phyloP scores from a whole-genome alignment of 331 rosid species.

The Cydonia oblonga region DNA sequence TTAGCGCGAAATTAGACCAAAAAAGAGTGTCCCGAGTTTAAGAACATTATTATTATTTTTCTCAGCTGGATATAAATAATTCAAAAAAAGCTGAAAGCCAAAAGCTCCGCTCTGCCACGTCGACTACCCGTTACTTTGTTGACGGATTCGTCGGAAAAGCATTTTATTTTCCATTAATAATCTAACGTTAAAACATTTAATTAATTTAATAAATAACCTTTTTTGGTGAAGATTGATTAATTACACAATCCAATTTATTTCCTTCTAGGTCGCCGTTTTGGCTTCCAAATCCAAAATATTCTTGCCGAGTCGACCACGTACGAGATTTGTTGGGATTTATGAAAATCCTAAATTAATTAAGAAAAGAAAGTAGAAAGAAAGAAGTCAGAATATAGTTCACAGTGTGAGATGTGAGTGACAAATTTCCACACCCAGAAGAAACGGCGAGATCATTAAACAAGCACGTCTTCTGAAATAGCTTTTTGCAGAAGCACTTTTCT shows the following conservation, averaged over 20 bases:
- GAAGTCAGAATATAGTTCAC: neutral
- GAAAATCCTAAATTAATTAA: neutral
- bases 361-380: neutral
- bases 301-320: neutral
- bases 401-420: neutral
- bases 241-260: neutral
- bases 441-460: neutral
- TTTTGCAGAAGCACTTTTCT: conserved; percentile 28
- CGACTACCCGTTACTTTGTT: neutral
- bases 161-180: no score
- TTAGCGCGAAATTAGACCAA: conserved; percentile 2
- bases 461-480: conserved; percentile 17
- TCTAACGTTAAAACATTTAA: neutral
- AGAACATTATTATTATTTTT: neutral
- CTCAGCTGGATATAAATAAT: neutral
- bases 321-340: neutral
- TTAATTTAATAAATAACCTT: neutral
- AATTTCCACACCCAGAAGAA: neutral
- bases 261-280: conserved; percentile 7
- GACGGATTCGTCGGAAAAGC: neutral
- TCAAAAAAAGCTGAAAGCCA: neutral
- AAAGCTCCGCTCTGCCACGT: conserved; percentile 6
- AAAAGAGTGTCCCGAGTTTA: conserved; percentile 28
- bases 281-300: neutral
- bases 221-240: no score